Evolutionary conservation across 2,329 filamentous ascomycete species (phyloP), one percentile per base, ranked within the genome.

Genomic region (Coleophoma cylindrospora): DNA sequence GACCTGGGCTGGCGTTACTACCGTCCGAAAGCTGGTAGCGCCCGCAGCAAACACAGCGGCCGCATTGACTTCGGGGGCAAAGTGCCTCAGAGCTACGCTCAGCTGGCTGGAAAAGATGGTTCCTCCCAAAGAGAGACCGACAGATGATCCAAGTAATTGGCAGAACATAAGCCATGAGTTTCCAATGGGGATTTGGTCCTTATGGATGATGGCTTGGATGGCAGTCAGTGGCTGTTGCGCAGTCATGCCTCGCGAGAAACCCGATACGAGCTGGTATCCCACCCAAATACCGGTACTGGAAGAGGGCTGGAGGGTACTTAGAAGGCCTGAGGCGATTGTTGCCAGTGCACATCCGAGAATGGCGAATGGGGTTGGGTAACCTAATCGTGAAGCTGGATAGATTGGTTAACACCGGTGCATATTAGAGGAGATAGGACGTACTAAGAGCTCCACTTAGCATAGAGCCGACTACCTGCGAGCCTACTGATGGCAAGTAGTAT

Each of bases 1-100:
- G 1, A 81, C 59, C 50, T 66, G 70, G 40, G 73, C 52, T 0
- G 56, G 38, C 0, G 67, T 61, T 34, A 82, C 70, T 8, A 64
- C 62, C 0, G 66, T 57, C 56, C 73, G 71, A 14, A 84, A 60
- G 48, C 74, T 69, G 0, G 78, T 81, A 2, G 77, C 77, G 40
- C 77, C 77, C 6, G 68, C 69, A 2, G 54, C 55, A 4, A 49
- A 11, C 36, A 55, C 37, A 13, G 17, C 19, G 19, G n/a, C 6
- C 9, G 54, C 33, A 44, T 50, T 37, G 3, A 56, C 10, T 7
- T 27, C 27, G 27, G 27, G 27, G 2, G 46, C 50, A 6, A 53
- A 19, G 1, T 36, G 11, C 8, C n/a, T 36, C 1, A 59, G 21
- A 7, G 14, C 13, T 4, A 37, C 9, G 15, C 63, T 47, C 7